Percentiles rank a stretch among this genome's conserved stretches.
Conservation (phyloP, 164 flowering plant genomes). For the Tetrastigma voinierianum region DNA sequence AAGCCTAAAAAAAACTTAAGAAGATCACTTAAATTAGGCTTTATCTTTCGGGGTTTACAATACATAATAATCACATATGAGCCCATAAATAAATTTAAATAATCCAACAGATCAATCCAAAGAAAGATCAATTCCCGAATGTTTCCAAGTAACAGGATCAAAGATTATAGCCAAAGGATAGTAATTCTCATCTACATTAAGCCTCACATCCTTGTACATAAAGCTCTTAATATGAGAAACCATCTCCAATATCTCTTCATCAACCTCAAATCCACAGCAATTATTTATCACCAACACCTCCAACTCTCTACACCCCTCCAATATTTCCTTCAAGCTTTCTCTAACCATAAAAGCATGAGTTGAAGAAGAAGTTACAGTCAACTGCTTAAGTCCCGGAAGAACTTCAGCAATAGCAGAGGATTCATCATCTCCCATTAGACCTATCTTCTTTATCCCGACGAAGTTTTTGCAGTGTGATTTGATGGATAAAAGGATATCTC, state of each 20-base stretch:
- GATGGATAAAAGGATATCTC: neutral
- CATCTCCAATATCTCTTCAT: neutral
- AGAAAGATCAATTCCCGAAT: no score
- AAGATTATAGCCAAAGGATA: no score
- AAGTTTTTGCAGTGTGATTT: neutral
- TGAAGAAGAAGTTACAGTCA: neutral
- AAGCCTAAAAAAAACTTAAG: no score
- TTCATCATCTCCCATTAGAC: neutral
- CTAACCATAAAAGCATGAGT: neutral
- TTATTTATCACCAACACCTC: neutral
- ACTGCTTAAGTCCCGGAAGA: neutral
- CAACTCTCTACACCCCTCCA: neutral
- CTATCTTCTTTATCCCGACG: neutral
- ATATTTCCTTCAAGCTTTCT: neutral
- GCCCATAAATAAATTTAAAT: no score
- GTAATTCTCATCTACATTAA: neutral
- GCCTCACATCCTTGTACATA: neutral
- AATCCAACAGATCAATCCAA: no score
- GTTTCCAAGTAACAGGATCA: no score
- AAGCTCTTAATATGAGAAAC: neutral
- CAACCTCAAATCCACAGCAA: constrained; percentile 1
- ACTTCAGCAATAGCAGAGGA: neutral
- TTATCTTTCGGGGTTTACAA: no score
- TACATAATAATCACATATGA: no score
- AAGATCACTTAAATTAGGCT: no score